A percentile compares a stretch with the other conserved stretches of the same genome.
These are phyloP conservation scores for Spathaspora gorwiae DNA, from an alignment of 805 yeast species.

Conservation along the genomic window DNA sequence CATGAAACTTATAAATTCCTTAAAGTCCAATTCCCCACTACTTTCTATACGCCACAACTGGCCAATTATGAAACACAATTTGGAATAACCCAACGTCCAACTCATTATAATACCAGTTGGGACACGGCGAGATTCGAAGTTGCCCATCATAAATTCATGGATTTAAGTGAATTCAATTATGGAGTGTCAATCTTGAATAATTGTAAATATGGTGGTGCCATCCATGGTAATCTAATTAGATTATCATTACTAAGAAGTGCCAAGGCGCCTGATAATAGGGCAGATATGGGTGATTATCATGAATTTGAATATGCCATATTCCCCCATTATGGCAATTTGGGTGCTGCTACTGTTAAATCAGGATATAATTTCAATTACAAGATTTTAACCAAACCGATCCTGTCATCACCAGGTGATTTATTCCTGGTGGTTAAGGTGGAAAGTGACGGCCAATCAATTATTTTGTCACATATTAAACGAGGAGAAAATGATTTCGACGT, in stretches of 20 bases:
- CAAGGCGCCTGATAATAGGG: conserved; percentile 89
- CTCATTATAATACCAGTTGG: conserved; percentile 94
- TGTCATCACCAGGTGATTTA: conserved; percentile 9
- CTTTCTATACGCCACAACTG: conserved; percentile 57
- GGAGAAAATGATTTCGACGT: conserved; percentile 76
- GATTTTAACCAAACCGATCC: conserved; percentile 16
- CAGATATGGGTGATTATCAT: conserved; percentile 90
- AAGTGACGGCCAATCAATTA: conserved; percentile 57
- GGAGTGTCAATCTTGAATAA: conserved; percentile 86
- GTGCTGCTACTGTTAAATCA: conserved; percentile 60
- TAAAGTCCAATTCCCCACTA: conserved; percentile 93
- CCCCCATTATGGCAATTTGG: conserved; percentile 74
- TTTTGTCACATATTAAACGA: conserved; percentile 76
- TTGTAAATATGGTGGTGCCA: conserved; percentile 85
- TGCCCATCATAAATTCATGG: conserved; percentile 91
- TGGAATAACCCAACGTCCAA: conserved; percentile 87
- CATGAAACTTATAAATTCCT: conserved; percentile 81
- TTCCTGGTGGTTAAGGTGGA: conserved; percentile 16
- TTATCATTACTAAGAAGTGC: conserved; percentile 84
- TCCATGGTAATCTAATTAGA: conserved; percentile 90
- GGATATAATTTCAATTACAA: conserved; percentile 78
- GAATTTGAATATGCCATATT: conserved; percentile 74
- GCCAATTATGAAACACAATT: conserved; percentile 94
- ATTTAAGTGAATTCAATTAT: conserved; percentile 77
- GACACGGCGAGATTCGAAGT: conserved; percentile 96